Conservation (phyloP, 345 rosid species). For the Ceriops zippeliana region DNA sequence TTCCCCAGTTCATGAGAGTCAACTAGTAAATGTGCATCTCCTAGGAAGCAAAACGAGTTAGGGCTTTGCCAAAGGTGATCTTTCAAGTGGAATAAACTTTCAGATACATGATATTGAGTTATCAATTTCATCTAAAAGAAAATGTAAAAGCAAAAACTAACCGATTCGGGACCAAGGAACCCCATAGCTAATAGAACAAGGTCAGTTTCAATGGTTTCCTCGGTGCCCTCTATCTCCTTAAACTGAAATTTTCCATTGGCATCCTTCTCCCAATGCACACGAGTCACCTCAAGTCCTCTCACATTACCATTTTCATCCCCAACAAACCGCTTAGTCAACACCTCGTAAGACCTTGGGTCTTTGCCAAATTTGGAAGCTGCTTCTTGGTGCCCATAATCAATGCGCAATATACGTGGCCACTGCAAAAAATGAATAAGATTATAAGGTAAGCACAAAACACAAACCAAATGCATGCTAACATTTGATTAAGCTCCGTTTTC, state of each 20-base stretch:
- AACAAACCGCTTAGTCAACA: conserved; percentile 78
- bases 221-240: conserved; percentile 81
- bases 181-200: conserved; percentile 95
- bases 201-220: conserved; percentile 84
- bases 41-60: too few species aligned
- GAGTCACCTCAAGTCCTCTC: conserved; percentile 79
- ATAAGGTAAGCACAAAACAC: background rate
- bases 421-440: conserved; percentile 26
- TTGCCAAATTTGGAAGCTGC: conserved; percentile 78
- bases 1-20: background rate
- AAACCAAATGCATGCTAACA: background rate
- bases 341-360: conserved; percentile 92
- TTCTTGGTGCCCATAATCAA: conserved; percentile 98
- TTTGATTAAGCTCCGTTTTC: background rate
- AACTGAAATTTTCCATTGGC: conserved; percentile 72
- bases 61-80: too few species aligned
- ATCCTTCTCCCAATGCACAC: conserved; percentile 88
- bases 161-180: conserved; percentile 94
- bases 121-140: background rate
- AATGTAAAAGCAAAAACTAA: conserved; percentile 30
- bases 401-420: conserved; percentile 97
- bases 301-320: conserved; percentile 80
- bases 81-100: background rate
- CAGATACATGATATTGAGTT: background rate
- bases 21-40: background rate